Evolutionary conservation across 495 filamentous ascomycete species (phyloP).

Genomic region (Aspergillus carlsbadensis): DNA sequence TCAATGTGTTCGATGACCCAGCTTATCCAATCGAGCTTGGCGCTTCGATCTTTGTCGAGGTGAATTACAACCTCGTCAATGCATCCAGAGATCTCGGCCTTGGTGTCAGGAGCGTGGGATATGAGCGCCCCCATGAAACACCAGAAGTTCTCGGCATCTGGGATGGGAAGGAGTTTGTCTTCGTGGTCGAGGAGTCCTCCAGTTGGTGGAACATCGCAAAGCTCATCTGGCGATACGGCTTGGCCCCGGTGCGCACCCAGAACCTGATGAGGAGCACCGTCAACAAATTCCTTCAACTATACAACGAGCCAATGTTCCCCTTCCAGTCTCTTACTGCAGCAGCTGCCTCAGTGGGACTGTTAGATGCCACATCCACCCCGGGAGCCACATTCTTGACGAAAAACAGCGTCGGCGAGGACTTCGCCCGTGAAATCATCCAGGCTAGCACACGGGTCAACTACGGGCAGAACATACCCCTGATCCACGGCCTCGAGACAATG

Average conservation of each 20-base stretch:
- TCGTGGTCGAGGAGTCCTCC: conserved; percentile 54
- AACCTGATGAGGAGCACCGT: conserved; percentile 70
- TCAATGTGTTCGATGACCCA: conserved; percentile 73
- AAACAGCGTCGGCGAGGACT: conserved; percentile 66
- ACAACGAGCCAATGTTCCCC: conserved; percentile 79
- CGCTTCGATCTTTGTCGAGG: conserved; percentile 86
- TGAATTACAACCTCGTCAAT: conserved; percentile 78
- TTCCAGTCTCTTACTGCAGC: conserved; percentile 71
- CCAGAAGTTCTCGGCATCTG: conserved; percentile 69
- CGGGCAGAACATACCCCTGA: conserved; percentile 77
- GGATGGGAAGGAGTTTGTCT: conserved; percentile 78
- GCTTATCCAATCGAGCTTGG: conserved; percentile 78
- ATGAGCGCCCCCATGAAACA: conserved; percentile 36
- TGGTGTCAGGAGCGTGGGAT: conserved; percentile 32
- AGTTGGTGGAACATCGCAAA: conserved; percentile 80
- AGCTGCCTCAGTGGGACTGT: conserved; percentile 63
- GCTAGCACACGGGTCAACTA: conserved; percentile 95
- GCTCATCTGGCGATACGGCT: conserved; percentile 82
- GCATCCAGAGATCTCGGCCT: conserved; percentile 75
- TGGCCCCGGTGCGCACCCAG: conserved; percentile 71
- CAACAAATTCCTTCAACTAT: conserved; percentile 75
- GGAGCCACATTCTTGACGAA: conserved; percentile 66
- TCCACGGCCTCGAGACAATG: conserved; percentile 91
- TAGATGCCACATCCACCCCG: conserved; percentile 61
- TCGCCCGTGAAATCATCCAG: conserved; percentile 84